Conservation (phyloP, 768 basidiomycete genomes). For the Auricularia auricula-judae region DNA sequence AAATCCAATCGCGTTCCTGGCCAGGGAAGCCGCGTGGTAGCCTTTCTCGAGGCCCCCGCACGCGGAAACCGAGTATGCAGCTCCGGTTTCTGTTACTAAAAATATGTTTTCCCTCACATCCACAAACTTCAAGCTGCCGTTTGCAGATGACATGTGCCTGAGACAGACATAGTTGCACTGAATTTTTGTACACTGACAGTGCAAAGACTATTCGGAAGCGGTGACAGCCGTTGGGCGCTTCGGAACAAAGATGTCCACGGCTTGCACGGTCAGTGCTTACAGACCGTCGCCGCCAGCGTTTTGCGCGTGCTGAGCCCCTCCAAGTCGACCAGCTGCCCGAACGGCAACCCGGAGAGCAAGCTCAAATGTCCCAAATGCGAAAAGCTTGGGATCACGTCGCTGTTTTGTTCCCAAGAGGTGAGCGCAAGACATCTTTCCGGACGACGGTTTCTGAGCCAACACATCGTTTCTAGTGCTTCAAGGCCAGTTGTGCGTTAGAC, state of each 20-base stretch:
- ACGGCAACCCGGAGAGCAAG: background rate
- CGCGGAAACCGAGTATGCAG: no score
- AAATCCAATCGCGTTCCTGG: no score
- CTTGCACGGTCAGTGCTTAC: background rate
- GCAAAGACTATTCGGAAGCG: background rate
- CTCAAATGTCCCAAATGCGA: constrained; percentile 1
- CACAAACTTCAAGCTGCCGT: no score
- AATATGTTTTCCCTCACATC: no score
- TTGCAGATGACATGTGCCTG: no score
- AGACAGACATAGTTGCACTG: no score
- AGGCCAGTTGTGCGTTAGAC: background rate
- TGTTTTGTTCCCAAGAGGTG: background rate
- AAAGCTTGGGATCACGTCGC: background rate
- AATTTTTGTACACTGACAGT: no score
- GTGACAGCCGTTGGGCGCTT: background rate
- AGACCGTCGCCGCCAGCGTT: background rate
- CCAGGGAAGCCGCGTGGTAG: no score
- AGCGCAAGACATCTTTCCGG: background rate
- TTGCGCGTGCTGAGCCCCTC: background rate
- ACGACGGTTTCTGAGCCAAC: background rate
- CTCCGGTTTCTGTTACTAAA: no score
- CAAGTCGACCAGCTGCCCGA: background rate
- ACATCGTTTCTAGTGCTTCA: background rate
- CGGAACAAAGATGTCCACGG: background rate
- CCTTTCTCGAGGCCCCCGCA: no score